Evolutionary conservation across 2,329 filamentous ascomycete genomes (phyloP), one percentile per base, ranked within the genome.

Genomic region (Colletotrichum nymphaeae): DNA sequence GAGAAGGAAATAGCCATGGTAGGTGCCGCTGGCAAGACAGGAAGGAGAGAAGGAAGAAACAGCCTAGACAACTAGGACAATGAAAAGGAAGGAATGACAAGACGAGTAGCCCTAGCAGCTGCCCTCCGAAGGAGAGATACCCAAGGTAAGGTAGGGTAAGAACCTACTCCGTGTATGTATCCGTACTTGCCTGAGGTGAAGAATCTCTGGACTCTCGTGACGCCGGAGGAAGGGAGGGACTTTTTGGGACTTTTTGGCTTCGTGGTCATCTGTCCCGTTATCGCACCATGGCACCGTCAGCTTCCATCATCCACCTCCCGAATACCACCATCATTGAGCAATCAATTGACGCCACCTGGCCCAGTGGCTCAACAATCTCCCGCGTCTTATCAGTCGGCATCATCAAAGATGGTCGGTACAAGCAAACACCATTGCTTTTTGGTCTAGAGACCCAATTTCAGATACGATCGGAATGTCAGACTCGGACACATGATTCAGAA

Each of bases 351-450:
- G 24, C 22, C 49, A 69, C 5, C 26, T 46, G 49, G 16, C 24
- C 9, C 49, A 16, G 37, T 52, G 53, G 52, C 67, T 67, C 63
- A 19, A 65, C 30, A n/a, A 58, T 32, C 35, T 26, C 42, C 9
- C 59, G 35, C 24, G 37, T 49, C 59, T 35, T 9, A 52, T 62
- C 65, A 57, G 58, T 58, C 63, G 58, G 53, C 59, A 35, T 53
- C 19, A 16, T 30, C 11, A 8, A 35, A 32, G 66, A 49, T 49
- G 19, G 19, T 49, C 19, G 42, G 4, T 49, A 49, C 28, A 57
- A 55, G 19, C 26, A 58, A 19, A 4, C 5, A 11, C 26, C 26
- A 19, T 66, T 73, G 67, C 67, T 73, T 73, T 26, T 71, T 57
- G 12, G 12, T 22, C 46, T 65, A 59, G 37, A 62, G 35, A 57